Percentiles rank a stretch among this genome's conserved stretches.
Evolutionary conservation across 2,329 filamentous ascomycete genomes (phyloP).

Genomic region (Coniochaeta ligniaria): DNA sequence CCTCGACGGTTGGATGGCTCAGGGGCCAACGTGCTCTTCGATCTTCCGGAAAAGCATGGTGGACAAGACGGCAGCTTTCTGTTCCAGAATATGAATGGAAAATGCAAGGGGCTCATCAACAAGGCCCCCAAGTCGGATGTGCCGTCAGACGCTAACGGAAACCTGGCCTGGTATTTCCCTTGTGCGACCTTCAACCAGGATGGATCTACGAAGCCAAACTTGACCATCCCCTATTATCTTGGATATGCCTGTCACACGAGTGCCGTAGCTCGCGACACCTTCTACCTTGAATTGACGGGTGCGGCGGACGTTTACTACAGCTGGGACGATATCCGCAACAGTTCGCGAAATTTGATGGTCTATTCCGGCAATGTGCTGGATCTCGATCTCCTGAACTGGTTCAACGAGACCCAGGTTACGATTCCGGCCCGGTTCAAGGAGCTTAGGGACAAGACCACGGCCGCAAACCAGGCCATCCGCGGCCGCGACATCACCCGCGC

Average conservation of each 20-base stretch:
- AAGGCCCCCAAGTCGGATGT: conserved; percentile 64
- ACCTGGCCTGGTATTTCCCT: conserved; percentile 95
- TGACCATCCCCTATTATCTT: conserved; percentile 65
- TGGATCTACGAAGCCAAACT: conserved; percentile 72
- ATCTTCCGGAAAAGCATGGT: conserved; percentile 71
- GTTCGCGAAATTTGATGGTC: conserved; percentile 80
- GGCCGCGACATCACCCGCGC: conserved; percentile 86
- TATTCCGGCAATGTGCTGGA: conserved; percentile 94
- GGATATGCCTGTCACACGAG: conserved; percentile 90
- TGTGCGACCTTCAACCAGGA: conserved; percentile 91
- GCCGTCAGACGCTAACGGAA: conserved; percentile 62
- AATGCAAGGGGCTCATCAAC: conserved; percentile 87
- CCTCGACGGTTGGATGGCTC: conserved; percentile 39
- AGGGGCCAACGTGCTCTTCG: conserved; percentile 75
- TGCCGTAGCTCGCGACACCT: conserved; percentile 56
- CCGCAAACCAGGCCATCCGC: conserved; percentile 55
- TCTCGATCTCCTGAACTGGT: conserved; percentile 81
- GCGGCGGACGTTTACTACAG: conserved; percentile 90
- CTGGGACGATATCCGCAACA: conserved; percentile 90
- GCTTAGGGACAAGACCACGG: conserved; percentile 59
- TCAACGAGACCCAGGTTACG: conserved; percentile 72
- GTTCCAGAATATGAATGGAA: conserved; percentile 97
- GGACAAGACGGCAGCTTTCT: conserved; percentile 95
- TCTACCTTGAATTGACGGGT: conserved; percentile 61
- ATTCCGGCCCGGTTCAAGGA: conserved; percentile 74